These are phyloP conservation scores for Leucaena leucocephala DNA, from an alignment of 306 rosid genomes.

Conservation along the genomic window DNA sequence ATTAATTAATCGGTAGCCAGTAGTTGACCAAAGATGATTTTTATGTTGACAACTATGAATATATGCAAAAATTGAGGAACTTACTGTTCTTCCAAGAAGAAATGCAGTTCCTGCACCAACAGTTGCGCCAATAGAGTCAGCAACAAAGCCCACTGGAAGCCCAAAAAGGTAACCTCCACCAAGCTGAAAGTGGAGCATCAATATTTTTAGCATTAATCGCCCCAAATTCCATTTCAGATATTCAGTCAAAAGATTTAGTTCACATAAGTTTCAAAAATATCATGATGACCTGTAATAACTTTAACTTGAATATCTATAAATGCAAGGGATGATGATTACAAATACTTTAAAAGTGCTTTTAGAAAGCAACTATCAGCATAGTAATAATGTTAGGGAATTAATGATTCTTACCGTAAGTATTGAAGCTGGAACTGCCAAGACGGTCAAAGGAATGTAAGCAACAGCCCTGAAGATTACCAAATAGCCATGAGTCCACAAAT, in stretches of 20 bases:
- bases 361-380: background rate
- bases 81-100: constrained; percentile 94
- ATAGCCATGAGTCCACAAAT: constrained; percentile 17
- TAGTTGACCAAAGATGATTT: background rate
- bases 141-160: constrained; percentile 86
- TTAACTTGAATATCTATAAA: constrained; percentile 24
- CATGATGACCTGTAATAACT: constrained; percentile 8
- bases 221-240: background rate
- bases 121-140: constrained; percentile 92
- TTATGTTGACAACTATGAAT: constrained; percentile 13
- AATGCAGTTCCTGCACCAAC: constrained; percentile 96
- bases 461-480: constrained; percentile 66
- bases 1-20: constrained; percentile 3
- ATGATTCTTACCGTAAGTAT: constrained; percentile 77
- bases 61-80: constrained; percentile 36
- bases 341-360: constrained; percentile 4
- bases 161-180: constrained; percentile 99
- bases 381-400: background rate
- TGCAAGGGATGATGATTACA: constrained; percentile 28
- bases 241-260: background rate
- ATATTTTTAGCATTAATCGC: background rate
- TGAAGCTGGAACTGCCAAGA: constrained; percentile 98
- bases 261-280: background rate
- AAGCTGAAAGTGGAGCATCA: constrained; percentile 62
- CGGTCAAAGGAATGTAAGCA: constrained; percentile 93